phyloP scores from a whole-genome alignment of 2,329 filamentous ascomycete genomes.

The Colletotrichum sp. region DNA sequence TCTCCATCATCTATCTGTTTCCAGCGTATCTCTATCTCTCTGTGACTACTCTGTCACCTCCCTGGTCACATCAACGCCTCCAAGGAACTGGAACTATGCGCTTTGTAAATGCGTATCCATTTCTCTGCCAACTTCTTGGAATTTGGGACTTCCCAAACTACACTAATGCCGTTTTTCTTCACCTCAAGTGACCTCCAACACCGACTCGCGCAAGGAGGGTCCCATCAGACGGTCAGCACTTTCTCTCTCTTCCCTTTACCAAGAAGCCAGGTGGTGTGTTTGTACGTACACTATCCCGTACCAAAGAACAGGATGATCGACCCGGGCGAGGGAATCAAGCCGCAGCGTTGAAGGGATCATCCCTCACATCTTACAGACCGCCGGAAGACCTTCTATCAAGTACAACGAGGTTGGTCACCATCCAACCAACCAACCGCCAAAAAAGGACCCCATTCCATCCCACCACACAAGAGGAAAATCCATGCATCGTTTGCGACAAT shows the following conservation, averaged over 20 bases:
- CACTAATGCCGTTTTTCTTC: background rate
- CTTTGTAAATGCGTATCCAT: background rate
- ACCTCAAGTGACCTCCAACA: background rate
- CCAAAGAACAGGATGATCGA: background rate
- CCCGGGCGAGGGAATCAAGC: background rate
- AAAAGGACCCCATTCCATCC: background rate
- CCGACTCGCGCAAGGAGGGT: background rate
- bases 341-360: slow-evolving; percentile 1
- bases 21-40: background rate
- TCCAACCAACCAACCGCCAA: background rate
- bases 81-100: background rate
- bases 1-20: background rate
- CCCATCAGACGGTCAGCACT: background rate
- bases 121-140: background rate
- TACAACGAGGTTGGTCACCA: background rate
- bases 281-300: background rate
- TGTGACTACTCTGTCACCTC: background rate
- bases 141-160: background rate
- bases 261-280: background rate
- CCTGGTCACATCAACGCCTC: background rate
- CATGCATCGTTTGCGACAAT: slow-evolving; percentile 7
- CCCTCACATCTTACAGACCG: background rate
- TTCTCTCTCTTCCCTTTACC: background rate
- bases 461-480: background rate
- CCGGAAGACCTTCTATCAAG: background rate